Percentiles rank a stretch among this genome's conserved stretches.
Conservation (phyloP, 768 basidiomycete genomes). For the Lentinula aciculospora region DNA sequence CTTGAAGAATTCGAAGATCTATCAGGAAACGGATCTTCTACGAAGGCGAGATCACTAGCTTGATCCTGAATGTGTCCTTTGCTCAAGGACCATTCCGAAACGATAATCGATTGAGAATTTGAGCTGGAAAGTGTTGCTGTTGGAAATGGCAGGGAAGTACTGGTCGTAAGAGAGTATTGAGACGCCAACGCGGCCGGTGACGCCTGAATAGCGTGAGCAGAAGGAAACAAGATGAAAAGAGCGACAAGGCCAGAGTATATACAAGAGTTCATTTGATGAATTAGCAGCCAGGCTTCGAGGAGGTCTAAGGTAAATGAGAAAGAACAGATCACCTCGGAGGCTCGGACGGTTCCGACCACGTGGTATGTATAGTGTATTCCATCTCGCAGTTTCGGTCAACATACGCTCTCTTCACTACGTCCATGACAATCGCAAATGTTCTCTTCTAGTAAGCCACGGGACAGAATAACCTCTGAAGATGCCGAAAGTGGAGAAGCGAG, state of each 20-base stretch:
- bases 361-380: background rate
- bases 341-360: background rate
- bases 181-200: slow-evolving; percentile 37
- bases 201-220: slow-evolving; percentile 20
- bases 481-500: slow-evolving; percentile 31
- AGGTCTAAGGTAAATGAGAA: background rate
- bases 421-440: slow-evolving; percentile 5
- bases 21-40: slow-evolving; percentile 61
- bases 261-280: slow-evolving; percentile 4
- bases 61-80: slow-evolving; percentile 59
- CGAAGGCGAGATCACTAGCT: slow-evolving; percentile 51
- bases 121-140: slow-evolving; percentile 46
- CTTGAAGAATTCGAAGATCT: slow-evolving; percentile 19
- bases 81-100: slow-evolving; percentile 54
- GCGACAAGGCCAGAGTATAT: slow-evolving; percentile 12
- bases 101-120: slow-evolving; percentile 46
- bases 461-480: background rate
- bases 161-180: slow-evolving; percentile 49
- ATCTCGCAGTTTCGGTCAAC: background rate
- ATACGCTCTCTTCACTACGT: background rate
- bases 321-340: too few species aligned
- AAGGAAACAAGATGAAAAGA: slow-evolving; percentile 12
- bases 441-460: background rate
- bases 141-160: slow-evolving; percentile 62
- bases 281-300: background rate